phyloP scores from a whole-genome alignment of 768 basidiomycete species.

The Cystobasidium ongulense region DNA sequence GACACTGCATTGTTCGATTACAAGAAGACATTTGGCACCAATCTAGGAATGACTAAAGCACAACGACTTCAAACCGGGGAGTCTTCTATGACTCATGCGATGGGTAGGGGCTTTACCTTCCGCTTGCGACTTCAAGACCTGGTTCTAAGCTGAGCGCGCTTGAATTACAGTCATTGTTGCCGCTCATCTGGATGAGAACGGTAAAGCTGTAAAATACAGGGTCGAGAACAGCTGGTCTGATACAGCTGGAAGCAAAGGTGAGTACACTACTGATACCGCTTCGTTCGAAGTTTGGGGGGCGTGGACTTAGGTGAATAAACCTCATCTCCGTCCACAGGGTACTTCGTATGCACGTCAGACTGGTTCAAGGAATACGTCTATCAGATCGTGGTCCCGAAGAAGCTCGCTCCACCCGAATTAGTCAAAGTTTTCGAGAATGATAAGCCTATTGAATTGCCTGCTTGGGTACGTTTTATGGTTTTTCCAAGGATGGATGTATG shows the following conservation, averaged over 20 bases:
- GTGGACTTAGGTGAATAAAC: slow-evolving; percentile 36
- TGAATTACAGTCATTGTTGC: slow-evolving; percentile 62
- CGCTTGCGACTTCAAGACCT: too few species aligned
- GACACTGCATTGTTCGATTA: slow-evolving; percentile 43
- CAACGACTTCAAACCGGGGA: slow-evolving; percentile 73
- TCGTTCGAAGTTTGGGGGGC: too few species aligned
- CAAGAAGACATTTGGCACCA: slow-evolving; percentile 74
- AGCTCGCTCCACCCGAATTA: slow-evolving; percentile 53
- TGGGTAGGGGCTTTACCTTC: slow-evolving; percentile 24
- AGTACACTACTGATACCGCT: not conserved
- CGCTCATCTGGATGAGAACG: slow-evolving; percentile 70
- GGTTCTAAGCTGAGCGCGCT: slow-evolving; percentile 49
- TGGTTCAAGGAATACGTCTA: slow-evolving; percentile 96
- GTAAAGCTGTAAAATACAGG: slow-evolving; percentile 79
- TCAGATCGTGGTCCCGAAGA: slow-evolving; percentile 59
- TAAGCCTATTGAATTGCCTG: too few species aligned
- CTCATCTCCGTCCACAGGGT: slow-evolving; percentile 1
- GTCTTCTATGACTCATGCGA: slow-evolving; percentile 87
- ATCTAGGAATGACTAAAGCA: slow-evolving; percentile 70
- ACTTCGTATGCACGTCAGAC: slow-evolving; percentile 31
- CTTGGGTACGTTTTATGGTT: too few species aligned
- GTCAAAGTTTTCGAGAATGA: slow-evolving; percentile 67
- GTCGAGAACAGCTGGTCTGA: slow-evolving; percentile 96
- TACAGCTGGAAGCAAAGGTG: slow-evolving; percentile 33
- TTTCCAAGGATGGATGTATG: too few species aligned